Evolutionary conservation across 2,329 filamentous ascomycete genomes (phyloP).

Genomic region (Penicillium sp.): DNA sequence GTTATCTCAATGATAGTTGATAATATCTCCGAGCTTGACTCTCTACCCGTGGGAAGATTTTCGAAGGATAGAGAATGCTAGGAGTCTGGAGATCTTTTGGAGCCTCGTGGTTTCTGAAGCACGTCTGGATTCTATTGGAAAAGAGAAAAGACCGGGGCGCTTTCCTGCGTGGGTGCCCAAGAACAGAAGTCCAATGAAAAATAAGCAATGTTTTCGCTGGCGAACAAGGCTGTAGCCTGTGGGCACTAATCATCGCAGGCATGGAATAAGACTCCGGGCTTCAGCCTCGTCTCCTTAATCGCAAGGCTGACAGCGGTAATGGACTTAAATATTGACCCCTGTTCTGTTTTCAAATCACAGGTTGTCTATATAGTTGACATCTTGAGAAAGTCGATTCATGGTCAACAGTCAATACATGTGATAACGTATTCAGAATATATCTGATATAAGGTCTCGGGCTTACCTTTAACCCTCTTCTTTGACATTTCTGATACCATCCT

Average conservation of each 20-base stretch:
- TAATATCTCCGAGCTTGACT: neutral
- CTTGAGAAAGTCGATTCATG: neutral
- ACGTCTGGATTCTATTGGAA: neutral
- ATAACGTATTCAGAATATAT: neutral
- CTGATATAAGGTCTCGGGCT: neutral
- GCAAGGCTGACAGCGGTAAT: neutral
- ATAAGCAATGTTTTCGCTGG: neutral
- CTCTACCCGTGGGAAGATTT: neutral
- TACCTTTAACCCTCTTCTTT: too few relatives aligned
- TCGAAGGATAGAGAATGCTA: neutral
- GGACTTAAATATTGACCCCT: neutral
- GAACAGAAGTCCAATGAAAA: neutral
- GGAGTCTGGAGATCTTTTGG: neutral
- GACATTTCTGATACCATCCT: neutral
- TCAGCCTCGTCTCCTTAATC: too few relatives aligned
- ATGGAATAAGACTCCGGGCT: neutral
- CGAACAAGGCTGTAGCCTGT: neutral
- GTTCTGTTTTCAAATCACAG: too few relatives aligned
- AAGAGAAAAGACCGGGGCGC: neutral
- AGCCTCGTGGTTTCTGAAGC: too few relatives aligned
- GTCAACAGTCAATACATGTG: neutral
- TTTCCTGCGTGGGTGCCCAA: neutral
- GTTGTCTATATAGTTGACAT: too few relatives aligned
- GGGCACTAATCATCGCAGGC: neutral
- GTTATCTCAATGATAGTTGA: neutral